Percentiles rank a stretch among this genome's conserved stretches.
Evolutionary conservation across 345 rosid genomes (phyloP).

Genomic region (Eucalyptus marginata): DNA sequence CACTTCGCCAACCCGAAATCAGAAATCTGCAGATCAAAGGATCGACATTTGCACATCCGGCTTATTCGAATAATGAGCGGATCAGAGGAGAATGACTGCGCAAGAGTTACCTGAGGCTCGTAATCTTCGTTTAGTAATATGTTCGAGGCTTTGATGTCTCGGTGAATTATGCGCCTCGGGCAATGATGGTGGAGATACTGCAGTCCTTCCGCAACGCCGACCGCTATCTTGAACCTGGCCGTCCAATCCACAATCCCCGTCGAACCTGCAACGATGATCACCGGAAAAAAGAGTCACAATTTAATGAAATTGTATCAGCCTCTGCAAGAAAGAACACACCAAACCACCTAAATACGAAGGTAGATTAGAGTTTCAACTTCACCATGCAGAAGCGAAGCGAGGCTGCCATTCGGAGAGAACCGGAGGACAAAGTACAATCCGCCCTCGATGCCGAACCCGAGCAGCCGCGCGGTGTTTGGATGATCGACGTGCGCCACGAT

Average conservation of each 20-base stretch:
- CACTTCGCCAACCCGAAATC: slow-evolving; percentile 92
- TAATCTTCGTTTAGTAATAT: slow-evolving; percentile 59
- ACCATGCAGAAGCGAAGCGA: slow-evolving; percentile 71
- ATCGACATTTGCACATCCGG: not conserved
- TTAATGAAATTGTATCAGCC: not conserved
- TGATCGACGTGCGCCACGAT: slow-evolving; percentile 85
- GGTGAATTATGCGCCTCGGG: slow-evolving; percentile 75
- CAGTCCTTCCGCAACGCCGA: slow-evolving; percentile 75
- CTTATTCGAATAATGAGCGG: not conserved
- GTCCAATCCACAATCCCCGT: slow-evolving; percentile 48
- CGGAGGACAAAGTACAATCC: slow-evolving; percentile 85
- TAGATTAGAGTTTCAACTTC: not conserved
- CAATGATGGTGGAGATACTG: slow-evolving; percentile 80
- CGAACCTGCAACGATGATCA: slow-evolving; percentile 30
- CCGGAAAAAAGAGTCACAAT: not conserved
- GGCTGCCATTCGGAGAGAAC: slow-evolving; percentile 69
- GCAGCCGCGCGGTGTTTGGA: slow-evolving; percentile 71
- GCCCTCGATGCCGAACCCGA: slow-evolving; percentile 69
- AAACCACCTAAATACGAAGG: not conserved
- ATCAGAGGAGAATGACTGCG: no score
- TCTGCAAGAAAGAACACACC: not conserved
- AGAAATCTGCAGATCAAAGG: slow-evolving; percentile 29
- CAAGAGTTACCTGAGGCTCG: slow-evolving; percentile 61
- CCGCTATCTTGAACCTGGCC: slow-evolving; percentile 54
- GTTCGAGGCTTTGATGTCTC: slow-evolving; percentile 93